Evolutionary conservation across 176 grass and related monocot species (phyloP).

Genomic region (Puya raimondii): DNA sequence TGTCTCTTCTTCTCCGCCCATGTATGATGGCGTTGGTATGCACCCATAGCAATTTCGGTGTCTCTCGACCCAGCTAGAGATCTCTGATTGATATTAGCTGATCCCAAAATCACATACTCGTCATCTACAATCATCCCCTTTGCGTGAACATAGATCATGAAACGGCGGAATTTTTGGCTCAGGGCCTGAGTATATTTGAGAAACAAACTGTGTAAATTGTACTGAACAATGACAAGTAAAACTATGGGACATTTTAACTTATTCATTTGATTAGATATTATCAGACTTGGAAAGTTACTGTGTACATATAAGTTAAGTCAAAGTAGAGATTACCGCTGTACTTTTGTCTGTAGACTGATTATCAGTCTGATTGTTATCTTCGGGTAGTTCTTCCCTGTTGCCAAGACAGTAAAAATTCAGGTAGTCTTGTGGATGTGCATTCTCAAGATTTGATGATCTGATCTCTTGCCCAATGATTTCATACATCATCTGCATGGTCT

Average conservation of each 20-base stretch:
- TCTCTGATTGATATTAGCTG: conserved; percentile 96
- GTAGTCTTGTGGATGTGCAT: conserved; percentile 68
- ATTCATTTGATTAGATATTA: not conserved
- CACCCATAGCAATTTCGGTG: conserved; percentile 97
- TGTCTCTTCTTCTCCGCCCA: conserved; percentile 55
- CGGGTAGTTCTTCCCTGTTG: conserved; percentile 50
- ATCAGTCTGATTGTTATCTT: conserved; percentile 28
- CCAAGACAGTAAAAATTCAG: conserved; percentile 97
- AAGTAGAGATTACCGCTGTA: conserved; percentile 46
- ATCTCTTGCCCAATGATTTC: conserved; percentile 71
- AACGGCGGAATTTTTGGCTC: conserved; percentile 52
- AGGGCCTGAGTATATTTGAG: conserved; percentile 32
- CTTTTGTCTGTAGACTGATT: conserved; percentile 49
- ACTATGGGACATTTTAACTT: not conserved
- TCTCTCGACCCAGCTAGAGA: conserved; percentile 82
- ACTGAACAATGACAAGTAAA: not conserved
- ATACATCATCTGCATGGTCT: conserved; percentile 99
- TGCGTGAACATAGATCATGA: conserved; percentile 98
- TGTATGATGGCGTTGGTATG: conserved; percentile 80
- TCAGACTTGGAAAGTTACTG: not conserved
- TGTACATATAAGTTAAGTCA: not conserved
- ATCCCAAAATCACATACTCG: conserved; percentile 80
- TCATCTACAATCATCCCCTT: conserved; percentile 97
- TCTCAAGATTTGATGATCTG: conserved; percentile 50
- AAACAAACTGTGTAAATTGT: conserved; percentile 1